A percentile compares a stretch with the other conserved stretches of the same genome.
Conservation (phyloP, 768 basidiomycete species). For the Termitomyces sp. region DNA sequence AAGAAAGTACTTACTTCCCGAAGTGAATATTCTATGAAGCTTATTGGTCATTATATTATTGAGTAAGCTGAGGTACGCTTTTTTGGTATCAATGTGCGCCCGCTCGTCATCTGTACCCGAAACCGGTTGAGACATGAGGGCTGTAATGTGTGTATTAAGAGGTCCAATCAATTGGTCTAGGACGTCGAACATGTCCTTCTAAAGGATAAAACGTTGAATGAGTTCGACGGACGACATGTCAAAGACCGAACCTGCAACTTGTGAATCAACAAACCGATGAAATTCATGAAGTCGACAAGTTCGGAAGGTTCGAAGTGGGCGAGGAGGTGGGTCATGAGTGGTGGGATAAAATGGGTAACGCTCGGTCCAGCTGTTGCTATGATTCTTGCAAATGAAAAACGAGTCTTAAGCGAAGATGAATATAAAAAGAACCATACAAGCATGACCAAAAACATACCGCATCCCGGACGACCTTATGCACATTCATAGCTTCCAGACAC, state of each 20-base stretch:
- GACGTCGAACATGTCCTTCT: constrained; percentile 85
- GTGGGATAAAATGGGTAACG: constrained; percentile 82
- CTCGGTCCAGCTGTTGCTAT: constrained; percentile 72
- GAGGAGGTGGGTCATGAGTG: constrained; percentile 86
- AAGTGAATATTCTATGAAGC: constrained; percentile 80
- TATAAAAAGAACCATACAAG: constrained; percentile 2
- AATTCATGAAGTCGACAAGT: constrained; percentile 92
- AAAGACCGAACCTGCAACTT: constrained; percentile 67
- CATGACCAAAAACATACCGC: constrained; percentile 53
- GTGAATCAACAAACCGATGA: constrained; percentile 87
- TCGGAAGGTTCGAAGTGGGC: constrained; percentile 90
- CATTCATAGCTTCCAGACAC: constrained; percentile 83
- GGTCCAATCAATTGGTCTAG: constrained; percentile 88
- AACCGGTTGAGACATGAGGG: constrained; percentile 74
- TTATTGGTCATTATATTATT: constrained; percentile 78
- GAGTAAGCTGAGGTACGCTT: constrained; percentile 81
- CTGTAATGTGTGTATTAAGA: constrained; percentile 75
- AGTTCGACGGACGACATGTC: not conserved
- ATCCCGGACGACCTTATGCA: constrained; percentile 82
- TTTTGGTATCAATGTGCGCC: constrained; percentile 75
- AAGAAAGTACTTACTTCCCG: constrained; percentile 58
- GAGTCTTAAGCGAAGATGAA: constrained; percentile 50
- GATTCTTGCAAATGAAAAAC: constrained; percentile 90
- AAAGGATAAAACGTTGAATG: not conserved
- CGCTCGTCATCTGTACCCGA: constrained; percentile 84